Percentiles rank a stretch among this genome's conserved stretches.
phyloP scores from a whole-genome alignment of 2,329 filamentous ascomycete species.

The Sporothrix sp. region DNA sequence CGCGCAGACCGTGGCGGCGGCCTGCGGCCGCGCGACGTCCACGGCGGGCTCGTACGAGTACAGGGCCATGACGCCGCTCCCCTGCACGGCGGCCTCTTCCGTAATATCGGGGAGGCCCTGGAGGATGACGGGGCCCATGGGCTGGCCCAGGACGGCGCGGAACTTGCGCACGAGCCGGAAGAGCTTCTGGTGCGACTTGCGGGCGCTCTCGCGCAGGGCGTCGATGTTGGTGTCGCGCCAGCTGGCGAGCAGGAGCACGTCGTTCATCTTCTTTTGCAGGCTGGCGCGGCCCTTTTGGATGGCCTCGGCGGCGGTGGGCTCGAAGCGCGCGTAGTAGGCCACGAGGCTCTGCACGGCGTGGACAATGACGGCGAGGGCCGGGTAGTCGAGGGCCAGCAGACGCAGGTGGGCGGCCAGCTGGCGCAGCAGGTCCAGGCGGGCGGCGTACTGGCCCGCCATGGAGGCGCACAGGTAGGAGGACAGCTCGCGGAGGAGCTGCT shows the following conservation, averaged over 20 bases:
- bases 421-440: constrained; percentile 60
- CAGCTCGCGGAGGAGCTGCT: constrained; percentile 63
- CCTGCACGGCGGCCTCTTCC: constrained; percentile 13
- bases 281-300: constrained; percentile 57
- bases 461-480: constrained; percentile 71
- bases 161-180: constrained; percentile 91
- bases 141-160: constrained; percentile 64
- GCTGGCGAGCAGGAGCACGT: constrained; percentile 84
- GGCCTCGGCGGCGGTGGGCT: constrained; percentile 52
- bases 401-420: constrained; percentile 56
- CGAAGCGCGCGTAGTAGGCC: constrained; percentile 62
- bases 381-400: constrained; percentile 50
- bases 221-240: constrained; percentile 98
- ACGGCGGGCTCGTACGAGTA: not conserved
- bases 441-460: constrained; percentile 69
- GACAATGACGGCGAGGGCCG: constrained; percentile 46
- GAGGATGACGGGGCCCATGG: constrained; percentile 56
- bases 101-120: constrained; percentile 48
- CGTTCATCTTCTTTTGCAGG: constrained; percentile 87
- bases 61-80: constrained; percentile 12
- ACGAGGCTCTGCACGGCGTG: constrained; percentile 68
- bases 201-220: constrained; percentile 78
- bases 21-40: constrained; percentile 14
- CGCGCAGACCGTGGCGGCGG: constrained; percentile 26
- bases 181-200: constrained; percentile 81